phyloP scores from a whole-genome alignment of 495 filamentous ascomycete species.

The Penicillium silybi region DNA sequence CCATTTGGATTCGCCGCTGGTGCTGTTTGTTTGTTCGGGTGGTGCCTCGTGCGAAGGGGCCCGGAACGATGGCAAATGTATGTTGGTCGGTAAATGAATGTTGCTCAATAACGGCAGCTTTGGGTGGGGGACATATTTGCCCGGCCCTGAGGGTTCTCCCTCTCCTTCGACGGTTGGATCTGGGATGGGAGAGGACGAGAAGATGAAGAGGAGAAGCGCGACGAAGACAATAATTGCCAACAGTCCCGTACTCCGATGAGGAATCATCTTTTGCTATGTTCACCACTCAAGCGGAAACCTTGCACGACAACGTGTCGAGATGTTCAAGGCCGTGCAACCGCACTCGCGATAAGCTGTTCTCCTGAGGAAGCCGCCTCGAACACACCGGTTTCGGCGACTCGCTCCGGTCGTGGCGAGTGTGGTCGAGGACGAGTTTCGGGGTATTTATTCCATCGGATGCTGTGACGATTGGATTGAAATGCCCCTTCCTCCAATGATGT shows the following conservation, averaged over 20 bases:
- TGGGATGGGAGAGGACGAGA: constrained; percentile 37
- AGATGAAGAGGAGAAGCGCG: constrained; percentile 43
- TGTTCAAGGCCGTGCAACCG: constrained; percentile 1
- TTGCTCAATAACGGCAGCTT: constrained; percentile 39
- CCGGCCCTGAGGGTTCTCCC: neutral
- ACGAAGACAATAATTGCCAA: constrained; percentile 42
- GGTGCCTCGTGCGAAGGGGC: constrained; percentile 72
- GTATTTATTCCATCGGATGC: constrained; percentile 8
- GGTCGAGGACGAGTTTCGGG: neutral
- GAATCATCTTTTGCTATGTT: constrained; percentile 31
- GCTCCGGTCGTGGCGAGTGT: constrained; percentile 6
- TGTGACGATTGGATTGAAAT: neutral
- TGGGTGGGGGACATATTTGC: constrained; percentile 27
- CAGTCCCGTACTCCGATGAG: constrained; percentile 41
- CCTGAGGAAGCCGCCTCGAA: constrained; percentile 12
- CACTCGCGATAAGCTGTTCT: constrained; percentile 10
- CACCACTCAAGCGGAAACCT: neutral
- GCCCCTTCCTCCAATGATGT: constrained; percentile 10
- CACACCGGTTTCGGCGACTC: constrained; percentile 13
- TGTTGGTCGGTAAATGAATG: constrained; percentile 31
- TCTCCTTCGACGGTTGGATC: constrained; percentile 21
- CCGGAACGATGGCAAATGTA: constrained; percentile 51
- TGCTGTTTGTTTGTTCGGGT: constrained; percentile 75
- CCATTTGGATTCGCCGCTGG: constrained; percentile 76
- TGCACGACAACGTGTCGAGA: neutral